Base-by-base conservation (phyloP, 208 protist genomes). In the Vickermania ingenoplastis region DNA sequence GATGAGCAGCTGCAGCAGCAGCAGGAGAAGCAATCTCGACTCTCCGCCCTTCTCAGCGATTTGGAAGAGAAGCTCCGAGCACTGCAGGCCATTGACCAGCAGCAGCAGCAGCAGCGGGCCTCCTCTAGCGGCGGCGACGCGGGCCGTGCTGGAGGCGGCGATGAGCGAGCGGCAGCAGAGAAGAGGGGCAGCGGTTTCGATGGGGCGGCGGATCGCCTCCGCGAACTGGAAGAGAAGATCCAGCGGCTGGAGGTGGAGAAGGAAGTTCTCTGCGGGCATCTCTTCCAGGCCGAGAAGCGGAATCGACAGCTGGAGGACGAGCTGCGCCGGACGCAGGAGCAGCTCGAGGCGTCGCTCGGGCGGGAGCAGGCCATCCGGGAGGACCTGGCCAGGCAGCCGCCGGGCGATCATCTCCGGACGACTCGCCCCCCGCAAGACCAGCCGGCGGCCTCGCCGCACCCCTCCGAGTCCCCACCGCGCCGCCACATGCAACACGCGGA, bases 21-120 rank as follows among this genome's bases (percentile, higher is more conserved):
- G 25, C 45, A 73, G n/a, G 11, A 52, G 55, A 61, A 73, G 57
- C 36, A 63, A 54, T 26, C 27, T 11, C 60, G 28, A 24, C 52
- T 71, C 17, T 25, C 41, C 21, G 26, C 48, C 26, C 31, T 31
- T 7, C 21, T 67, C 24, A 14, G 51, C 11, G 50, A 54, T 7
- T 54, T 54, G 50, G 21, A 28, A 21, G 50, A 54, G 24, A 54
- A 54, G 21, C 50, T 54, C 7, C 50, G 23, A 21, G 21, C 21
- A 7, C 24, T 26, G 23, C 50, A 54, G 21, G 50, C 50, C 11
- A 54, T 26, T 5, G 50, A 54, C 11, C 24, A 28, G 50, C 13
- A 54, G 50, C 13, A 5, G n/a, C 50, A 13, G 5, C 21, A 5
- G 5, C 21, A 5, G 5, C 13, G n/a, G 11, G 11, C 13, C 22